These are phyloP conservation scores for Cystobasidium pallidum DNA, from an alignment of 1,284 basidiomycete species.

Conservation along the genomic window DNA sequence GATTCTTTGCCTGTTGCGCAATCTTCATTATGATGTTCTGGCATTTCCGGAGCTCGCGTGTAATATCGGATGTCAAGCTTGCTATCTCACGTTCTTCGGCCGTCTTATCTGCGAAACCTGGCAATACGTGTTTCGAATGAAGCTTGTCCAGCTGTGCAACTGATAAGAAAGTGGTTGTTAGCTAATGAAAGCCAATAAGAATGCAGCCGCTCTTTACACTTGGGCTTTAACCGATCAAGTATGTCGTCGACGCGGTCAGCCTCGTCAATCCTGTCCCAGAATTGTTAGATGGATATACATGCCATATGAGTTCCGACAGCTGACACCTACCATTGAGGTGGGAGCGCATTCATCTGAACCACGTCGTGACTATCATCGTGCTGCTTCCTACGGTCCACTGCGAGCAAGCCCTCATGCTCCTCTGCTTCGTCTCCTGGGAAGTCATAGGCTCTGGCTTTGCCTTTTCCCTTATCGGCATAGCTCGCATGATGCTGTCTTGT, in stretches of 20 bases:
- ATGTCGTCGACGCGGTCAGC: slow-evolving; percentile 84
- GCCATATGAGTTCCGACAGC: neutral
- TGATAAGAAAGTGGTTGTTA: slow-evolving; percentile 55
- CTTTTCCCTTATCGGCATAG: slow-evolving; percentile 58
- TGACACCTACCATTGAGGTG: slow-evolving; percentile 68
- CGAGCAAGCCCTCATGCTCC: slow-evolving; percentile 42
- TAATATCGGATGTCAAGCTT: slow-evolving; percentile 80
- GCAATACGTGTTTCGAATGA: slow-evolving; percentile 91
- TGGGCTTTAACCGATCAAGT: slow-evolving; percentile 68
- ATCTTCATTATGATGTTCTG: slow-evolving; percentile 78
- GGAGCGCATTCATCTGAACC: slow-evolving; percentile 65
- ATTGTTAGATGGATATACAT: slow-evolving; percentile 45
- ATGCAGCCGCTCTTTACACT: slow-evolving; percentile 67
- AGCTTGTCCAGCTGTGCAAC: slow-evolving; percentile 83
- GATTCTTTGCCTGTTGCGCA: slow-evolving; percentile 56
- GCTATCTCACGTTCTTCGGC: slow-evolving; percentile 95
- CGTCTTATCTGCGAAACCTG: slow-evolving; percentile 91
- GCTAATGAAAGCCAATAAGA: neutral
- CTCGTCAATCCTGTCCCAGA: slow-evolving; percentile 75
- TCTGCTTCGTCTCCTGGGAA: slow-evolving; percentile 46
- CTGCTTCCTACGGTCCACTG: slow-evolving; percentile 32
- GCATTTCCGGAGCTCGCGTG: slow-evolving; percentile 81
- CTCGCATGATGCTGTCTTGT: slow-evolving; percentile 56
- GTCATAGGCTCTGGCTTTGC: slow-evolving; percentile 71
- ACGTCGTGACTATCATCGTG: slow-evolving; percentile 52